Conservation (phyloP, 1,284 basidiomycete species). For the Peniophora sp. region DNA sequence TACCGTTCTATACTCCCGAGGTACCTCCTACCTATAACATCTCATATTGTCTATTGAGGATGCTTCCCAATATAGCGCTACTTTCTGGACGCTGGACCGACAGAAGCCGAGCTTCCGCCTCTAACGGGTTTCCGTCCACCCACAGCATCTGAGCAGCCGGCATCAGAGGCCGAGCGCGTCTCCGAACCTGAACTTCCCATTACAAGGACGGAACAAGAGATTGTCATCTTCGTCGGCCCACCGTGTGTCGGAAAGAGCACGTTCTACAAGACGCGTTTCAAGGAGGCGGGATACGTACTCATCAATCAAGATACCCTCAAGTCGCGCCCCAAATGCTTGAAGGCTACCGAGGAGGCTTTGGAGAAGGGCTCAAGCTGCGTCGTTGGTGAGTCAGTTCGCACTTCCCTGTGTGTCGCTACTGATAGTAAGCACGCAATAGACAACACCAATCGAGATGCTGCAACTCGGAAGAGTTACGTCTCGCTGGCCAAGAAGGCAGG, state of each 20-base stretch:
- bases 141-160: conserved; percentile 26
- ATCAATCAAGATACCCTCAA: conserved; percentile 83
- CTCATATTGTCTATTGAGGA: not conserved
- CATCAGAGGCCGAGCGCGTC: not conserved
- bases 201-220: conserved; percentile 34
- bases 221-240: conserved; percentile 84
- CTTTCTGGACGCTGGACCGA: conserved; percentile 47
- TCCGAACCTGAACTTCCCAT: conserved; percentile 47
- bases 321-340: conserved; percentile 69
- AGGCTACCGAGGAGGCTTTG: conserved; percentile 52
- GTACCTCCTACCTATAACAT: conserved; percentile 21
- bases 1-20: conserved; percentile 38
- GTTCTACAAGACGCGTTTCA: conserved; percentile 69
- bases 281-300: conserved; percentile 63
- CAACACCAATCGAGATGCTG: conserved; percentile 75
- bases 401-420: not conserved
- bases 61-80: conserved; percentile 51
- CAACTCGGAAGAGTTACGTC: conserved; percentile 65
- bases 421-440: conserved; percentile 36
- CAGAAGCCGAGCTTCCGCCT: conserved; percentile 12
- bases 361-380: conserved; percentile 59
- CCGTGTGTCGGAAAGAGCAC: conserved; percentile 86
- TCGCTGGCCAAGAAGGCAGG: conserved; percentile 50
- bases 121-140: conserved; percentile 56
- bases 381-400: conserved; percentile 44